Conservation (phyloP, 441 rosid species). For the Adansonia rubrostipa region DNA sequence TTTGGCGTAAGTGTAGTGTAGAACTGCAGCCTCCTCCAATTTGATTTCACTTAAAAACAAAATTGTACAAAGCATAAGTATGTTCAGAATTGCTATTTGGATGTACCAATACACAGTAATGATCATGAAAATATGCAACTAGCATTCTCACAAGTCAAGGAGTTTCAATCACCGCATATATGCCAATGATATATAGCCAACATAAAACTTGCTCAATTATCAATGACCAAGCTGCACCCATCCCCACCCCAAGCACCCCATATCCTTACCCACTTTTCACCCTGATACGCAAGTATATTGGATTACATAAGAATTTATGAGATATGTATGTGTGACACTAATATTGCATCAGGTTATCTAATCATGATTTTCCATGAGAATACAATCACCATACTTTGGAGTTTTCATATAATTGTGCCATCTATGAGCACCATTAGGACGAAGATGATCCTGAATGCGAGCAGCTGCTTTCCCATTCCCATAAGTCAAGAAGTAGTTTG, state of each 20-base stretch:
- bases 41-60: constrained; percentile 63
- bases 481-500: constrained; percentile 79
- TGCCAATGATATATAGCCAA: neutral
- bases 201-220: constrained; percentile 11
- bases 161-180: neutral
- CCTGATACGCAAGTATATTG: neutral
- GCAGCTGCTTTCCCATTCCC: constrained; percentile 78
- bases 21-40: constrained; percentile 79
- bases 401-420: constrained; percentile 87
- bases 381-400: constrained; percentile 55
- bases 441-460: constrained; percentile 69
- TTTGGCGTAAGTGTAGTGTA: constrained; percentile 75
- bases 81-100: neutral
- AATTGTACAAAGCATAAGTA: constrained; percentile 21
- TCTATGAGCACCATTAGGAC: constrained; percentile 87
- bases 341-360: neutral
- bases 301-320: neutral
- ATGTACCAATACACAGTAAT: neutral
- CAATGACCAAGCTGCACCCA: neutral
- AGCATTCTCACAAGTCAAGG: neutral
- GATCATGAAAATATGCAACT: neutral
- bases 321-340: neutral
- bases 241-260: neutral
- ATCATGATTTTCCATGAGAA: constrained; percentile 16
- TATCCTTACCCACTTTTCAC: neutral